Evolutionary conservation across 2,329 filamentous ascomycete genomes (phyloP).

Genomic region (Monilinia aucupariae): DNA sequence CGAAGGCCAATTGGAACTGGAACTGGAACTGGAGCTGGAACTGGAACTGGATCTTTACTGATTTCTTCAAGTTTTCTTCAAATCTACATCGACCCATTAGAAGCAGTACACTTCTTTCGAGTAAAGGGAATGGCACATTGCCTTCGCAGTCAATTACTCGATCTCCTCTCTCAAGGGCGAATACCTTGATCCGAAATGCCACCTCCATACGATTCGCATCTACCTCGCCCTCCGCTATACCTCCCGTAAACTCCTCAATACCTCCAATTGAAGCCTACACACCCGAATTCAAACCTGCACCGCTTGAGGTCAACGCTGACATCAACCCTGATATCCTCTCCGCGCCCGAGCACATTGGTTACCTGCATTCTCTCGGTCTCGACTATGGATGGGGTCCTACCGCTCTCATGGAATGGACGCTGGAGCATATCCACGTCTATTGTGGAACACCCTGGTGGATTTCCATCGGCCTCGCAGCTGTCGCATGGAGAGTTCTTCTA

Average conservation of each 20-base stretch:
- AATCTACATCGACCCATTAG: constrained; percentile 27
- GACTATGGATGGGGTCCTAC: constrained; percentile 84
- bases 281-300: constrained; percentile 18
- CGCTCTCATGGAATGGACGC: constrained; percentile 61
- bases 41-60: background rate
- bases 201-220: constrained; percentile 31
- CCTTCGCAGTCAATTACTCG: constrained; percentile 19
- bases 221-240: constrained; percentile 22
- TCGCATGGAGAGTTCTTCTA: constrained; percentile 59
- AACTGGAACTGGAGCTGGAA: background rate
- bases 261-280: constrained; percentile 16
- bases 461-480: constrained; percentile 60
- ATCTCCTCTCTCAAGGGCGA: constrained; percentile 21
- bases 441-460: constrained; percentile 75
- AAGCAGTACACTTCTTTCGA: constrained; percentile 29
- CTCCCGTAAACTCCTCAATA: constrained; percentile 5
- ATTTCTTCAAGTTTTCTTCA: constrained; percentile 34
- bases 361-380: constrained; percentile 73
- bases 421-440: constrained; percentile 80
- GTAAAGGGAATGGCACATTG: constrained; percentile 18
- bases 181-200: constrained; percentile 28
- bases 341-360: constrained; percentile 64
- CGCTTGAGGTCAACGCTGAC: constrained; percentile 26
- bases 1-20: background rate
- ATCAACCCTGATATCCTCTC: constrained; percentile 22